Base-by-base conservation (phyloP, 2,329 filamentous ascomycete species). In the Apiospora arundinis region DNA sequence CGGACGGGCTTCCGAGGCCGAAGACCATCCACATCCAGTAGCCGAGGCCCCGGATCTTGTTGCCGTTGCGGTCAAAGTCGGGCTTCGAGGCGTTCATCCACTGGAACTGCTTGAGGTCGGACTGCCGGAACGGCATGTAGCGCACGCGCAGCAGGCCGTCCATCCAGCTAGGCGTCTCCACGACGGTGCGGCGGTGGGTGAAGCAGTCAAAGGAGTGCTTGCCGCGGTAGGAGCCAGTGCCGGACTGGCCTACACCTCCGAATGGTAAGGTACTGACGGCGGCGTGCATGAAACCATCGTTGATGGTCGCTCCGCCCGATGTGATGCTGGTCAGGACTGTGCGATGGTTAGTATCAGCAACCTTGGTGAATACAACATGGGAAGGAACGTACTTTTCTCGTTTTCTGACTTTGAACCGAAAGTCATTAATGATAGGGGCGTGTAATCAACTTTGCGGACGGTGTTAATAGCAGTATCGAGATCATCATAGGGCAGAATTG, bases 381-480 rank as follows among this genome's bases (percentile, higher is more conserved):
- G 49, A 14, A 12, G 32, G 46, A n/a, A 46, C 86, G 77, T 85
- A 93, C 92, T 86, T 80, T 92, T 92, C 42, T 92, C 86, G 65
- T 92, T 93, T 80, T 98, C 95, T 3, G 85, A 85, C 77, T 94
- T 93, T 74, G 87, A 92, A 70, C 95, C 95, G 82, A 98, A 98
- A 7, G 93, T 89, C 80, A 94, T 97, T 63, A 98, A 85, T 12
- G 92, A 91, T 52, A 99, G 86, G 0, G 96, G 95, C 0, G 95
- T 98, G 69, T 91, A 88, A 81, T 97, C 92, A 67, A 98, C 89
- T 70, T 89, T 84, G 81, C 97, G 95, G 73, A 94, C 94, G 74
- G 95, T 90, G 49, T 87, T 87, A 80, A 98, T 95, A 68, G 95
- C 95, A 77, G 97, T 90, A 75, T 97, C 93, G n/a, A 98, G 86